Evolutionary conservation across 2,329 filamentous ascomycete species (phyloP).

Genomic region (Trichoderma atroviride): DNA sequence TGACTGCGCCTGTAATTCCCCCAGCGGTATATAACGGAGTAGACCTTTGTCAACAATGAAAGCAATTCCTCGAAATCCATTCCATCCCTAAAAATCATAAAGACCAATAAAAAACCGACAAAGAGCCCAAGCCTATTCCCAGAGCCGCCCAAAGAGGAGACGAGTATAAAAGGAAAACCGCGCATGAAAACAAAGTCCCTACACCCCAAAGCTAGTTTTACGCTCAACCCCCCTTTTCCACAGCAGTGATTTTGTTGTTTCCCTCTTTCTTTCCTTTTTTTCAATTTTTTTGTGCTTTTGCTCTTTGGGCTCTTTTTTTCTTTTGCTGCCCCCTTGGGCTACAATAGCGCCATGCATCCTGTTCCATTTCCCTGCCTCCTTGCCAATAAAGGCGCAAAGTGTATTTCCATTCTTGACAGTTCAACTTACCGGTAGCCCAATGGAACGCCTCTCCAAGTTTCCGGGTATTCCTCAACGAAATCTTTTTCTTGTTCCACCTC

Average conservation of each 20-base stretch:
- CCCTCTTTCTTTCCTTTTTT: not conserved
- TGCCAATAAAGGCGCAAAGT: not conserved
- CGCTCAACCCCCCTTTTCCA: not conserved
- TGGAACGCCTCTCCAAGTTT: conserved; percentile 21
- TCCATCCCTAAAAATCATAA: not conserved
- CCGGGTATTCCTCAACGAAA: conserved; percentile 1
- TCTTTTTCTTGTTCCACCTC: conserved; percentile 3
- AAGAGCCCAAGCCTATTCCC: conserved; percentile 20
- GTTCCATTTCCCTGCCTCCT: not conserved
- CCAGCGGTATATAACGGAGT: conserved; percentile 18
- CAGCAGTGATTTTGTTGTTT: not conserved
- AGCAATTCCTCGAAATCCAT: conserved; percentile 5
- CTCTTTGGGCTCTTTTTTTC: not conserved
- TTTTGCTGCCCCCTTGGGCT: not conserved
- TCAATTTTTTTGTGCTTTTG: not conserved
- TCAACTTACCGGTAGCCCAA: conserved; percentile 10
- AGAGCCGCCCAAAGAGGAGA: conserved; percentile 17
- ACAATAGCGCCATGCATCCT: not conserved
- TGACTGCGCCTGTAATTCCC: conserved; percentile 8
- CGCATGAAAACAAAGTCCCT: not conserved
- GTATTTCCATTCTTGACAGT: not conserved
- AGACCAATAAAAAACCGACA: conserved; percentile 1
- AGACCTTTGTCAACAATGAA: conserved; percentile 13
- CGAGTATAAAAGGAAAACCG: conserved; percentile 11
- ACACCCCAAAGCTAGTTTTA: not conserved